Evolutionary conservation across 2,329 filamentous ascomycete species (phyloP).

Genomic region (Colletotrichum sp.): DNA sequence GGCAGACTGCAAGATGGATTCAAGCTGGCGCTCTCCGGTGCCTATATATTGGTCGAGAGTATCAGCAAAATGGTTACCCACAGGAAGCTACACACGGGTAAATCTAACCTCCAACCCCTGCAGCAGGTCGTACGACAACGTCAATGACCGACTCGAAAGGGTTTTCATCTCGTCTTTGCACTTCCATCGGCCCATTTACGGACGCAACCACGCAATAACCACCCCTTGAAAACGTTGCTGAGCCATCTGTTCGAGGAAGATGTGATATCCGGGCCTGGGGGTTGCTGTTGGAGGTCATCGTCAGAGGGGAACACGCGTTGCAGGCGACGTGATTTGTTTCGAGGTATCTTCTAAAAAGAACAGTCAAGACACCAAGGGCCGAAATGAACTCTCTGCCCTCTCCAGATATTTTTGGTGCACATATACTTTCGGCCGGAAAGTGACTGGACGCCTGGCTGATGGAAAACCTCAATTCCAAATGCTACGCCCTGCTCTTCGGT

Average conservation of each 20-base stretch:
- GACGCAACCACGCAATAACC: constrained; percentile 84
- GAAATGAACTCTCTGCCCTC: not conserved
- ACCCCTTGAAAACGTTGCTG: constrained; percentile 75
- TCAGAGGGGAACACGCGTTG: not conserved
- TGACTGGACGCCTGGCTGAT: not conserved
- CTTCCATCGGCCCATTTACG: constrained; percentile 93
- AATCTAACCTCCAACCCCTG: constrained; percentile 77
- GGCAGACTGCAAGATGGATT: constrained; percentile 75
- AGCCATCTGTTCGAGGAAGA: constrained; percentile 78
- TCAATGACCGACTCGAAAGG: constrained; percentile 91
- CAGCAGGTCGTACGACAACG: constrained; percentile 85
- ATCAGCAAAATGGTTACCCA: constrained; percentile 7
- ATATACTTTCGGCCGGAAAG: not conserved
- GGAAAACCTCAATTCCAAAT: not conserved
- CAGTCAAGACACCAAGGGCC: not conserved
- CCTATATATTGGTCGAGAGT: constrained; percentile 47
- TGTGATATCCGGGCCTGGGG: constrained; percentile 61
- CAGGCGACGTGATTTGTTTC: not conserved
- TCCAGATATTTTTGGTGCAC: not conserved
- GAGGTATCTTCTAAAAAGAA: not conserved
- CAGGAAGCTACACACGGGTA: not conserved
- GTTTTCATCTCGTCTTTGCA: constrained; percentile 85
- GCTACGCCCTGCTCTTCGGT: not conserved
- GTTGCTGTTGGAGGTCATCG: constrained; percentile 32
- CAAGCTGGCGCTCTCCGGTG: constrained; percentile 81